These are phyloP conservation scores for Psilocybe cubensis DNA, from an alignment of 768 basidiomycete species.

Conservation along the genomic window DNA sequence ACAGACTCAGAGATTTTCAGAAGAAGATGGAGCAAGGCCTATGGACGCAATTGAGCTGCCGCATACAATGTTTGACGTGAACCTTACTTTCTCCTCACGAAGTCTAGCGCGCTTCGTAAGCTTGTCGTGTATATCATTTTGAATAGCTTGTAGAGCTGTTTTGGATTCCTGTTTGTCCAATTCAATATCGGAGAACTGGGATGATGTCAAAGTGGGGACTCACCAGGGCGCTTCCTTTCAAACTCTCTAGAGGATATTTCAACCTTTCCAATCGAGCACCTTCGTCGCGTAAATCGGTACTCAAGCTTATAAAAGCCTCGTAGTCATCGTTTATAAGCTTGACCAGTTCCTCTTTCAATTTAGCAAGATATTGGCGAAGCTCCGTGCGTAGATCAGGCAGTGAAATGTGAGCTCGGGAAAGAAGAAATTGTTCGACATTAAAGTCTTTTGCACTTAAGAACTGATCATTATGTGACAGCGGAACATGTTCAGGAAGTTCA, in stretches of 20 bases:
- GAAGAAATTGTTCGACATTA: conserved; percentile 84
- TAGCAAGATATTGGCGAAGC: conserved; percentile 80
- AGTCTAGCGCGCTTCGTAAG: conserved; percentile 73
- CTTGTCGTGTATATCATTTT: conserved; percentile 78
- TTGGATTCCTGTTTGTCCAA: conserved; percentile 55
- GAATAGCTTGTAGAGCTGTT: conserved; percentile 62
- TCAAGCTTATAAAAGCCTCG: conserved; percentile 95
- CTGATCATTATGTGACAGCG: conserved; percentile 81
- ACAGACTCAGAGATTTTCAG: conserved; percentile 94
- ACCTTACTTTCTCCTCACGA: conserved; percentile 81
- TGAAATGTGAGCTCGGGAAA: conserved; percentile 83
- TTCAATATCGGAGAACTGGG: neutral
- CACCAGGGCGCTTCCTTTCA: conserved; percentile 74
- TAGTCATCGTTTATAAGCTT: conserved; percentile 98
- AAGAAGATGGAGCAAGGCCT: conserved; percentile 86
- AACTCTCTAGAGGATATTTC: conserved; percentile 63
- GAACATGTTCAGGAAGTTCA: conserved; percentile 65
- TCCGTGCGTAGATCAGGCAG: conserved; percentile 88
- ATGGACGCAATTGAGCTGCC: neutral
- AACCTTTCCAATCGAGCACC: conserved; percentile 71
- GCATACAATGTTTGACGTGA: neutral
- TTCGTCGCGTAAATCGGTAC: conserved; percentile 90
- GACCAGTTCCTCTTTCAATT: conserved; percentile 91
- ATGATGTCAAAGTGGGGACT: conserved; percentile 26
- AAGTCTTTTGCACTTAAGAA: conserved; percentile 72